phyloP scores from a whole-genome alignment of 805 yeast genomes.

The Ogataea minuta region DNA sequence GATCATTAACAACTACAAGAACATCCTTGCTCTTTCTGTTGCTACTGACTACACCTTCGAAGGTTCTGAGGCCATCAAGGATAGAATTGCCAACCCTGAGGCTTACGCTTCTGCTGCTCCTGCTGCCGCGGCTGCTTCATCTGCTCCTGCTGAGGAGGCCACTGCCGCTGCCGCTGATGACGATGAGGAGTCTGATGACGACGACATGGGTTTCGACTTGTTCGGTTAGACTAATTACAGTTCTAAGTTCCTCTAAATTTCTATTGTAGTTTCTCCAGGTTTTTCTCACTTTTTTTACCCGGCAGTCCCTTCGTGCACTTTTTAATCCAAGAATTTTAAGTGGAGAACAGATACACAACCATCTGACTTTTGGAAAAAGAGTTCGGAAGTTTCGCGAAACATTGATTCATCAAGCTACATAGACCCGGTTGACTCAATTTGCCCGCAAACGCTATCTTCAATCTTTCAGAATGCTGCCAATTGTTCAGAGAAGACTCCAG shows the following conservation, averaged over 20 bases:
- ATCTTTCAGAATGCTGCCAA: conserved; percentile 15
- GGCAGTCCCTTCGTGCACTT: conserved; percentile 2
- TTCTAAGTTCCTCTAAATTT: neutral
- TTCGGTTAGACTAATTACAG: conserved; percentile 67
- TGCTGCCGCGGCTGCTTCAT: conserved; percentile 80
- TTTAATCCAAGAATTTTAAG: conserved; percentile 8
- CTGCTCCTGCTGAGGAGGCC: conserved; percentile 58
- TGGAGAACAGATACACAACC: conserved; percentile 11
- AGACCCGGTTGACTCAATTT: no score
- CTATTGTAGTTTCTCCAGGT: neutral
- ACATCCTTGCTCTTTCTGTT: conserved; percentile 94
- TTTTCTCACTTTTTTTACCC: conserved; percentile 9
- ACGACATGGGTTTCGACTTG: conserved; percentile 98
- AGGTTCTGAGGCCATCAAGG: conserved; percentile 98
- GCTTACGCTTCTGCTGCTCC: conserved; percentile 99
- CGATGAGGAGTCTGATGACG: conserved; percentile 59
- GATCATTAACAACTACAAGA: conserved; percentile 98
- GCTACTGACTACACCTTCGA: conserved; percentile 99
- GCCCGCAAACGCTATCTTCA: no score
- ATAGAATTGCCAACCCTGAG: conserved; percentile 99
- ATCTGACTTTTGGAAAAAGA: neutral
- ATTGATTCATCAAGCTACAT: no score
- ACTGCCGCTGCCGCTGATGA: conserved; percentile 75
- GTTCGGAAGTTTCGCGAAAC: no score
- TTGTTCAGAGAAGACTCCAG: conserved; percentile 22